phyloP scores from a whole-genome alignment of 2,329 filamentous ascomycete species.

The Lachnellula arida region DNA sequence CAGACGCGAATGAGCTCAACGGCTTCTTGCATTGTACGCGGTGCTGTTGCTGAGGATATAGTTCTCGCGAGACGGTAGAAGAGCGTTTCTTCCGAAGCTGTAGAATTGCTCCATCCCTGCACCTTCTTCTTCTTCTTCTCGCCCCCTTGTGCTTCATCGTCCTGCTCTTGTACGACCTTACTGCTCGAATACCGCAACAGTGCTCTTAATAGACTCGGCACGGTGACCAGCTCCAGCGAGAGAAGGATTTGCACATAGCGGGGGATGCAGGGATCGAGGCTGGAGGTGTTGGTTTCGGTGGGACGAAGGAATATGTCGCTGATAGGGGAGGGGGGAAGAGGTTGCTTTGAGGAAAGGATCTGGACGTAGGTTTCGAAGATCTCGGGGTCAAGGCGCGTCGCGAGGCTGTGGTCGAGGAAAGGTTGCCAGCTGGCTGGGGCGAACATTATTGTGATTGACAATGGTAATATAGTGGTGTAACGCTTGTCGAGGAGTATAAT shows the following conservation, averaged over 20 bases:
- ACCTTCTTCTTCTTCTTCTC: constrained; percentile 16
- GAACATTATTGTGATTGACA: constrained; percentile 5
- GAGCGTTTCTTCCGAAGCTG: constrained; percentile 36
- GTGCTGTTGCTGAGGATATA: constrained; percentile 43
- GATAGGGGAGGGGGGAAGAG: constrained; percentile 46
- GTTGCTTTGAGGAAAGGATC: constrained; percentile 47
- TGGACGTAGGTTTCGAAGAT: constrained; percentile 49
- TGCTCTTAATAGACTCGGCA: constrained; percentile 49
- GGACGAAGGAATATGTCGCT: constrained; percentile 58
- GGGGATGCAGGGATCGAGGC: constrained; percentile 54
- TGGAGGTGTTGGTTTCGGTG: constrained; percentile 38
- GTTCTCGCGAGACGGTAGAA: constrained; percentile 30
- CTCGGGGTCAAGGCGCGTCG: constrained; percentile 46
- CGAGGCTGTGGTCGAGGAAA: constrained; percentile 49
- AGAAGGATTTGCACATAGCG: constrained; percentile 56
- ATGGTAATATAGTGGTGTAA: too few relatives aligned
- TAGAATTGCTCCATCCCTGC: constrained; percentile 51
- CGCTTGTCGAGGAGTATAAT: too few relatives aligned
- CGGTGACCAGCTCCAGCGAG: constrained; percentile 47
- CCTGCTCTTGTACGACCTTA: constrained; percentile 18
- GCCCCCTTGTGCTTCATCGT: background rate
- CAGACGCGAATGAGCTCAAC: constrained; percentile 46
- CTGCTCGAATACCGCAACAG: constrained; percentile 48
- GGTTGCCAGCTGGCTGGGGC: constrained; percentile 12
- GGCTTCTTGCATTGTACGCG: constrained; percentile 44